phyloP scores from a whole-genome alignment of 2,329 filamentous ascomycete genomes.

The Phoma sp. region DNA sequence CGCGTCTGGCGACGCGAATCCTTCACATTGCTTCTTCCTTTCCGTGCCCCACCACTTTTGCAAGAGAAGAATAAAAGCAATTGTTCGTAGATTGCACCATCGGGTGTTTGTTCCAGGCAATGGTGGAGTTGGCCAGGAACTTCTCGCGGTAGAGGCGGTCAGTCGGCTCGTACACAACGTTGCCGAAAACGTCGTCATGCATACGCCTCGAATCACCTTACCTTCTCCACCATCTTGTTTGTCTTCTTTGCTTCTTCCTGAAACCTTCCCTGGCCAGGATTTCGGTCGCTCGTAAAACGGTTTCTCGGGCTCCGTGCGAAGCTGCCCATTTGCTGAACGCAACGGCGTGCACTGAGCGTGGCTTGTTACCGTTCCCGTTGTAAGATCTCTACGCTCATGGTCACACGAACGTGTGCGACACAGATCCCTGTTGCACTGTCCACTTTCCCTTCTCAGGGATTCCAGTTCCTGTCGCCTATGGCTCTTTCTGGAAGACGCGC shows the following conservation, averaged over 20 bases:
- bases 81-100: slow-evolving; percentile 7
- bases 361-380: slow-evolving; percentile 11
- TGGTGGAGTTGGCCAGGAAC: slow-evolving; percentile 7
- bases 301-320: slow-evolving; percentile 6
- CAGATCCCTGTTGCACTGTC: slow-evolving; percentile 12
- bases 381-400: slow-evolving; percentile 7
- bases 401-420: slow-evolving; percentile 15
- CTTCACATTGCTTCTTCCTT: slow-evolving; percentile 9
- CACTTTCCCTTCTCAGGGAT: slow-evolving; percentile 9
- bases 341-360: slow-evolving; percentile 10
- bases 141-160: slow-evolving; percentile 33
- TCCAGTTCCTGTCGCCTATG: slow-evolving; percentile 16
- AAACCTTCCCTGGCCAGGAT: slow-evolving; percentile 22
- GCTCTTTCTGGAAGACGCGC: slow-evolving; percentile 30
- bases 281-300: slow-evolving; percentile 18
- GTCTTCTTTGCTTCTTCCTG: slow-evolving; percentile 30
- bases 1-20: slow-evolving; percentile 17
- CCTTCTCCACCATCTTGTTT: slow-evolving; percentile 26
- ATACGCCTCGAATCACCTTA: slow-evolving; percentile 39
- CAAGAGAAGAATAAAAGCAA: slow-evolving; percentile 2
- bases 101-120: background rate
- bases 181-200: slow-evolving; percentile 41
- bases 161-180: slow-evolving; percentile 28
- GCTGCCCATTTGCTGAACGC: slow-evolving; percentile 4
- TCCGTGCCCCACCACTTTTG: background rate